Percentiles rank a stretch among this genome's conserved stretches.
Conservation (phyloP, 2,329 filamentous ascomycete species). For the Zasmidium cellare region DNA sequence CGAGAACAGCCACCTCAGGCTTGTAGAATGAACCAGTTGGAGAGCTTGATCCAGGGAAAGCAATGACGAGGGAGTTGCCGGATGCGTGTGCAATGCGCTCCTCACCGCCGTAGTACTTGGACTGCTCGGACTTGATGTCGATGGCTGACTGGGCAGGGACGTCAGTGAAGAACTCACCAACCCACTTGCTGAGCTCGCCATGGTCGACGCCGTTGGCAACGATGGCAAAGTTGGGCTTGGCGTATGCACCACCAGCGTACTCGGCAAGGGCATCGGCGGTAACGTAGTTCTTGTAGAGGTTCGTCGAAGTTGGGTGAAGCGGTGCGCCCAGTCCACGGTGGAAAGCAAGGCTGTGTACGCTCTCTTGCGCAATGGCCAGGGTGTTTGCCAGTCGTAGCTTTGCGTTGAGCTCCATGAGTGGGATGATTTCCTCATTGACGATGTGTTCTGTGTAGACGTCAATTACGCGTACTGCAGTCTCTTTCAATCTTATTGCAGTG, state of each 20-base stretch:
- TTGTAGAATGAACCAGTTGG: slow-evolving; percentile 73
- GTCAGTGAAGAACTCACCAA: slow-evolving; percentile 82
- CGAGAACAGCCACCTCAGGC: slow-evolving; percentile 84
- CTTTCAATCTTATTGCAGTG: not conserved
- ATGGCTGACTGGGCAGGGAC: slow-evolving; percentile 57
- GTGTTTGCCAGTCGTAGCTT: slow-evolving; percentile 65
- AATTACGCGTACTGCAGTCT: slow-evolving; percentile 17
- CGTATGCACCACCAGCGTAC: slow-evolving; percentile 77
- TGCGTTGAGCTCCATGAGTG: slow-evolving; percentile 75
- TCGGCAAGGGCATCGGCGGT: slow-evolving; percentile 71
- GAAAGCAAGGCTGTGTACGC: slow-evolving; percentile 83
- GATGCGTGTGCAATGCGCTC: slow-evolving; percentile 76
- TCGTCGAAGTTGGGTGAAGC: slow-evolving; percentile 69
- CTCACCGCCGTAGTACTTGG: slow-evolving; percentile 94
- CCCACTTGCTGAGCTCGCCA: slow-evolving; percentile 80
- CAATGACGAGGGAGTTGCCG: slow-evolving; percentile 84
- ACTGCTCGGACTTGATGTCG: slow-evolving; percentile 60
- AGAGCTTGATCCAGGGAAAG: slow-evolving; percentile 85
- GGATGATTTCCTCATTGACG: slow-evolving; percentile 83
- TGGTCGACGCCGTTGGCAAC: slow-evolving; percentile 85
- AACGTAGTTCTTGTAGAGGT: slow-evolving; percentile 77
- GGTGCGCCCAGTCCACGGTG: slow-evolving; percentile 86
- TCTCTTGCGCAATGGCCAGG: slow-evolving; percentile 75
- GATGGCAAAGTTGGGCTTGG: slow-evolving; percentile 86
- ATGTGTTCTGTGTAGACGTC: slow-evolving; percentile 67